phyloP scores from a whole-genome alignment of 176 grass and related monocot genomes.

The Oryza punctata region DNA sequence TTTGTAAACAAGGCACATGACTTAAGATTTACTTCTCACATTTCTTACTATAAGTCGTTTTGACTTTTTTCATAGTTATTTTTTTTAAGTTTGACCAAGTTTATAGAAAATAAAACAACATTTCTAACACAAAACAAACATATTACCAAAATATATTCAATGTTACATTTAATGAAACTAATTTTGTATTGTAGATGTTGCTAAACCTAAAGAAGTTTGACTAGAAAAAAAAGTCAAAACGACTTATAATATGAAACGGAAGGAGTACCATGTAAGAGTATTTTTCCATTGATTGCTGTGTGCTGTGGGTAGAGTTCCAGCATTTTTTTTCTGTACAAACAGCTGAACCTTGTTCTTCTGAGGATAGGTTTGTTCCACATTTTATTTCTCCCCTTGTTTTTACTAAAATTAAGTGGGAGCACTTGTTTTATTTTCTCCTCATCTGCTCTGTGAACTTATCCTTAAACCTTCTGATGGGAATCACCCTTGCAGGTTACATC shows the following conservation, averaged over 20 bases:
- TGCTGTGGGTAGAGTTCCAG: not conserved
- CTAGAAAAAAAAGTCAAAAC: too few species aligned
- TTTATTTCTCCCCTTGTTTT: not conserved
- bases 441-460: not conserved
- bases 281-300: not conserved
- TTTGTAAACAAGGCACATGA: not conserved
- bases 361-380: not conserved
- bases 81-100: too few species aligned
- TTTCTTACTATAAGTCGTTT: too few species aligned
- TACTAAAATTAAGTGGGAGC: not conserved
- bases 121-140: too few species aligned
- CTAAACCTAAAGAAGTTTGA: too few species aligned
- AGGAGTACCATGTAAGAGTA: too few species aligned
- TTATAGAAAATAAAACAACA: too few species aligned
- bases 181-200: too few species aligned
- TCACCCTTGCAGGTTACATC: slow-evolving; percentile 60
- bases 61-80: too few species aligned
- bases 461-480: not conserved
- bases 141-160: too few species aligned
- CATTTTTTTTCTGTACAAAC: not conserved
- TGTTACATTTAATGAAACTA: too few species aligned
- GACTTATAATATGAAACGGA: too few species aligned
- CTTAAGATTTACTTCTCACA: not conserved
- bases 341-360: not conserved
- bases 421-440: not conserved